Conservation (phyloP, 345 rosid species). For the Brassica rapa region DNA sequence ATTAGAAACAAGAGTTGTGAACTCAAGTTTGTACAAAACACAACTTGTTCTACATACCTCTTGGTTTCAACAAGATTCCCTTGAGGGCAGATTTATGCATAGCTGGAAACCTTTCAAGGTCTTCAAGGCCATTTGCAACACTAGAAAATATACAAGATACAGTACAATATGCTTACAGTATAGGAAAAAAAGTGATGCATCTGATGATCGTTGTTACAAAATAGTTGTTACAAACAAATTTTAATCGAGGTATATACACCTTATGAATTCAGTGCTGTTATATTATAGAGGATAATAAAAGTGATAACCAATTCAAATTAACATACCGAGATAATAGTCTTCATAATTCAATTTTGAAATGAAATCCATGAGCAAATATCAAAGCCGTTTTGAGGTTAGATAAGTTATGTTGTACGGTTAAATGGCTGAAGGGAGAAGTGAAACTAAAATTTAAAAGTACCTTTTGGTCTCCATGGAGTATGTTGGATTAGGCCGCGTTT, state of each 20-base stretch:
- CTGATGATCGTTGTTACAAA: not conserved
- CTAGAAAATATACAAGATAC: not conserved
- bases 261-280: no score
- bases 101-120: not conserved
- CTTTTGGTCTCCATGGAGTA: not conserved
- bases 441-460: conserved; percentile 5
- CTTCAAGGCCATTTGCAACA: not conserved
- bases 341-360: not conserved
- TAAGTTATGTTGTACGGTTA: not conserved
- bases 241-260: no score
- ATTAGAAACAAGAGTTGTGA: not conserved
- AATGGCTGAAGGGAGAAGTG: not conserved
- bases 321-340: not conserved
- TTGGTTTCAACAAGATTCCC: not conserved
- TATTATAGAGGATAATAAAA: not conserved
- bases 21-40: not conserved
- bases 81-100: not conserved
- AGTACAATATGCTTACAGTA: not conserved
- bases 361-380: no score
- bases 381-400: not conserved
- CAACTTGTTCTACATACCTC: not conserved
- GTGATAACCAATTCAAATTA: no score
- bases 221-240: no score
- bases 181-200: not conserved
- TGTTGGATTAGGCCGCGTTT: not conserved